Evolutionary conservation across 139 green algal species (phyloP).

Genomic region (Chlamydomonas sp.): DNA sequence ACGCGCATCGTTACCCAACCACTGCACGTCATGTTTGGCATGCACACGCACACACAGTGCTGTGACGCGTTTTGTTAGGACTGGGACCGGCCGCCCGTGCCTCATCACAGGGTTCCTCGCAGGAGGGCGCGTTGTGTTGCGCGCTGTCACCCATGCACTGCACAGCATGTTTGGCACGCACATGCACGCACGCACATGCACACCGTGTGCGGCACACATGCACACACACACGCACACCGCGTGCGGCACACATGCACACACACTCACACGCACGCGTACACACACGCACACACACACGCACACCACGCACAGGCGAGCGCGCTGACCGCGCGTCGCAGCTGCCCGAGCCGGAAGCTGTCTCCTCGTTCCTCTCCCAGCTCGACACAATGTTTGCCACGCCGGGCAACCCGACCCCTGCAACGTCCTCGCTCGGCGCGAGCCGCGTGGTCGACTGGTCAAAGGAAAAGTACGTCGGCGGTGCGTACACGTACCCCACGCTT

Average conservation of each 20-base stretch:
- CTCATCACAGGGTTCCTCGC: constrained; percentile 44
- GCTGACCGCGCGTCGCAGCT: constrained; percentile 43
- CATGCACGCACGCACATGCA: too few relatives aligned
- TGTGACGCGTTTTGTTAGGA: constrained; percentile 31
- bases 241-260: too few relatives aligned
- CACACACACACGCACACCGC: too few relatives aligned
- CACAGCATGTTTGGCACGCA: too few relatives aligned
- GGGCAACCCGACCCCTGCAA: constrained; percentile 35
- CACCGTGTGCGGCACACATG: too few relatives aligned
- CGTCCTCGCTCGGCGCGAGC: constrained; percentile 23
- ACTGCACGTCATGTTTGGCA: too few relatives aligned
- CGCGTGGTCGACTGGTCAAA: constrained; percentile 57
- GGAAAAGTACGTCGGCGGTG: constrained; percentile 53
- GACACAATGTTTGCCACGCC: constrained; percentile 59
- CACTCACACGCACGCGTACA: too few relatives aligned
- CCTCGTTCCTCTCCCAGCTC: constrained; percentile 54
- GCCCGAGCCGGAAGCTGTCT: constrained; percentile 21
- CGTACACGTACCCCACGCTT: constrained; percentile 66
- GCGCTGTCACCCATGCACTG: too few relatives aligned
- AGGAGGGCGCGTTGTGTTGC: too few relatives aligned
- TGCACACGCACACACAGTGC: not conserved
- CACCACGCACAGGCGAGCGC: too few relatives aligned
- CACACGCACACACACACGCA: too few relatives aligned
- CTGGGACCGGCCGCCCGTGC: constrained; percentile 4
- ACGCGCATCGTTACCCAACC: too few relatives aligned